Conservation (phyloP, 108 stramenopile species). For the Nitzschia sp. region DNA sequence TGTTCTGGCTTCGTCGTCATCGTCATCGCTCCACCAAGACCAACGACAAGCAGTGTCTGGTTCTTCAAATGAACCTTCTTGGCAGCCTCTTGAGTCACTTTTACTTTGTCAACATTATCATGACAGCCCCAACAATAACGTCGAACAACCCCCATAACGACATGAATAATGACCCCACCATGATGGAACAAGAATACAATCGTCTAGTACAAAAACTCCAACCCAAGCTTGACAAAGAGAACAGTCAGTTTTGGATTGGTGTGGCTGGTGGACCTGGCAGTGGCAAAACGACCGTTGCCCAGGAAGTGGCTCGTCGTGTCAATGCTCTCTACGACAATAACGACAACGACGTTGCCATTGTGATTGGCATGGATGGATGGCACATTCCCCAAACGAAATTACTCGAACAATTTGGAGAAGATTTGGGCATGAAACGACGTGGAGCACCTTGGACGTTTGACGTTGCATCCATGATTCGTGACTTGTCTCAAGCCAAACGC, state of each 20-base stretch:
- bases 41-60: too few species aligned
- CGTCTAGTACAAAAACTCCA: neutral
- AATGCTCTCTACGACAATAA: constrained; percentile 26
- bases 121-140: too few species aligned
- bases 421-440: constrained; percentile 45
- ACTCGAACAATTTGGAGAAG: constrained; percentile 31
- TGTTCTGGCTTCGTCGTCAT: too few species aligned
- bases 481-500: constrained; percentile 39
- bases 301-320: constrained; percentile 37
- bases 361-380: constrained; percentile 78
- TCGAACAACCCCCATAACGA: neutral
- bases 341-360: constrained; percentile 33
- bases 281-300: constrained; percentile 68
- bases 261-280: constrained; percentile 72
- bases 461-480: constrained; percentile 41
- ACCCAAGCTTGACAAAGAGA: neutral
- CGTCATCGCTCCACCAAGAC: too few species aligned
- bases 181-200: neutral
- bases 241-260: constrained; percentile 28
- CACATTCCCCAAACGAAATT: constrained; percentile 54
- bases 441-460: constrained; percentile 83
- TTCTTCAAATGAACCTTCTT: too few species aligned
- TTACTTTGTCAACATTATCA: too few species aligned
- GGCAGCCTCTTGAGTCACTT: too few species aligned
- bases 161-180: neutral